Conservation (phyloP, 352 stramenopile genomes). For the Phytophthora boehmeriae region DNA sequence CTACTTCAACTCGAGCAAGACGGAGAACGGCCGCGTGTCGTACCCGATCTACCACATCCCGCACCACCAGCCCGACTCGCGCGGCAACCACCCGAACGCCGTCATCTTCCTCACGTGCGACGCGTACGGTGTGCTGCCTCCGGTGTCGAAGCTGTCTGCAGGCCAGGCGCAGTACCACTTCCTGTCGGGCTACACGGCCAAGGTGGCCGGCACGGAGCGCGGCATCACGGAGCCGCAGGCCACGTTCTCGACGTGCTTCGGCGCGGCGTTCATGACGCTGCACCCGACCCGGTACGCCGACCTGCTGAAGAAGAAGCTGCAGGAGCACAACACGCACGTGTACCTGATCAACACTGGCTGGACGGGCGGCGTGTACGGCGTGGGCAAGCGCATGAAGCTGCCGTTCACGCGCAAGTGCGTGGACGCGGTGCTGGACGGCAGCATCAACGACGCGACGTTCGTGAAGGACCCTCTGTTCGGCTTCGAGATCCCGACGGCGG, state of each 20-base stretch:
- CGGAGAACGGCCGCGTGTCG: slow-evolving; percentile 97
- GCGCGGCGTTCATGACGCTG: slow-evolving; percentile 96
- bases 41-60: slow-evolving; percentile 99
- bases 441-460: slow-evolving; percentile 64
- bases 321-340: slow-evolving; percentile 92
- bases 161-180: slow-evolving; percentile 99
- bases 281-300: slow-evolving; percentile 97
- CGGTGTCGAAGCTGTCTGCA: slow-evolving; percentile 93
- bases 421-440: slow-evolving; percentile 57
- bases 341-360: slow-evolving; percentile 99
- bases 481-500: slow-evolving; percentile 65
- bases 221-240: slow-evolving; percentile 95
- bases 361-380: slow-evolving; percentile 95
- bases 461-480: slow-evolving; percentile 75
- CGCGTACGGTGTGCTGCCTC: slow-evolving; percentile 97
- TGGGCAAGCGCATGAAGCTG: slow-evolving; percentile 97
- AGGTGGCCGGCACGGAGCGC: slow-evolving; percentile 97
- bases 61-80: slow-evolving; percentile 88
- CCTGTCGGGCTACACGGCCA: slow-evolving; percentile 97
- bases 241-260: slow-evolving; percentile 98
- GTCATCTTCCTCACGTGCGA: slow-evolving; percentile 99
- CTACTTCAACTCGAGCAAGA: slow-evolving; percentile 97
- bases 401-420: slow-evolving; percentile 66
- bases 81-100: slow-evolving; percentile 94
- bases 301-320: slow-evolving; percentile 96